Conservation (phyloP, 2,329 filamentous ascomycete genomes). For the Claviceps digitariae region DNA sequence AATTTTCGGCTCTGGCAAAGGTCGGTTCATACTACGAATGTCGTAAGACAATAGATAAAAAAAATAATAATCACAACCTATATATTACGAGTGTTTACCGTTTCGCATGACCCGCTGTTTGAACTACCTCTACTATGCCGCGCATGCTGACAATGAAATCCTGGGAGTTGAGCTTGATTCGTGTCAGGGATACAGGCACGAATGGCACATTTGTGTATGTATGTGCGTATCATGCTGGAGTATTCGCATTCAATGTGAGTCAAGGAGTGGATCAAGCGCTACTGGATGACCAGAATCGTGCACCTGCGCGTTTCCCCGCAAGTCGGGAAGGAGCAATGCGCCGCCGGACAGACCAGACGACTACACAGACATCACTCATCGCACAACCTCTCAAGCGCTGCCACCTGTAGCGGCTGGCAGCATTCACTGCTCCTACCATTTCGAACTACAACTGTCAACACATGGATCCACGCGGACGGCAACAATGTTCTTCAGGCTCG, state of each 20-base stretch:
- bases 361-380: background rate
- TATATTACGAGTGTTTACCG: no score
- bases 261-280: no score
- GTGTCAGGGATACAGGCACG: no score
- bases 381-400: background rate
- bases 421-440: conserved; percentile 7
- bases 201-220: no score
- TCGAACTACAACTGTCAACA: conserved; percentile 4
- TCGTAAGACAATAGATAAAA: no score
- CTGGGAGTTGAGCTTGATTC: no score
- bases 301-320: background rate
- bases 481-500: conserved; percentile 1
- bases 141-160: no score
- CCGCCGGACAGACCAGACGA: background rate
- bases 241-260: background rate
- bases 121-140: no score
- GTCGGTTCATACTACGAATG: background rate
- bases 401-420: conserved; percentile 7
- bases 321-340: conserved; percentile 5
- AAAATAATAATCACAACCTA: no score
- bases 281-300: background rate
- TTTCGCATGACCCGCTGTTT: no score
- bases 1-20: background rate
- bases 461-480: background rate
- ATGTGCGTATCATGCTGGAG: no score